Conservation (phyloP, 1,284 basidiomycete species). For the Cryptococcus sp. region DNA sequence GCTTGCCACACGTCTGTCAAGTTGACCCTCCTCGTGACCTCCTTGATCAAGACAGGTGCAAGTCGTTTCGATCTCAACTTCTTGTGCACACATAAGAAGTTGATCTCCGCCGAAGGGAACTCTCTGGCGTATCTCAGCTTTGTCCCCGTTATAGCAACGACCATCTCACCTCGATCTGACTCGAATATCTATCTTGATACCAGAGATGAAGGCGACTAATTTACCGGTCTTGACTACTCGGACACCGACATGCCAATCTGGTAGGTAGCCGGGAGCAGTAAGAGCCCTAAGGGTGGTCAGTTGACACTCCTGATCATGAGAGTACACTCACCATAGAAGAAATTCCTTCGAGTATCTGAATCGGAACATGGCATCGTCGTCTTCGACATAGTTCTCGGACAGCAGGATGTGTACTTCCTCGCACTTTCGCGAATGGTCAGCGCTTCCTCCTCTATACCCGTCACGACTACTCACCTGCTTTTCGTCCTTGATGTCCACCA, state of each 20-base stretch:
- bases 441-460: no score
- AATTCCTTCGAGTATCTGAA: constrained; percentile 97
- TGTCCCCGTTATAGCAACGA: constrained; percentile 1
- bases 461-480: constrained; percentile 55
- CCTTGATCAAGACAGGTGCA: constrained; percentile 95
- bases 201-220: constrained; percentile 98
- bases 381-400: constrained; percentile 93
- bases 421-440: constrained; percentile 52
- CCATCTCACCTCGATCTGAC: constrained; percentile 68
- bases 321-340: constrained; percentile 68
- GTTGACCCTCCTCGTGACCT: constrained; percentile 91
- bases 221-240: constrained; percentile 84
- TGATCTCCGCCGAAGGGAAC: constrained; percentile 81
- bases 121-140: constrained; percentile 50
- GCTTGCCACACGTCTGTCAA: constrained; percentile 91
- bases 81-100: constrained; percentile 98
- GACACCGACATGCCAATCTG: constrained; percentile 95
- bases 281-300: constrained; percentile 65
- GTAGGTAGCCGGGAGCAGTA: constrained; percentile 85
- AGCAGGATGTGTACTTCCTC: constrained; percentile 91
- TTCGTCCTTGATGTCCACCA: constrained; percentile 72
- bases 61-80: constrained; percentile 93
- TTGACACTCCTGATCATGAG: no score
- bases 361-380: constrained; percentile 89
- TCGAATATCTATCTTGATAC: constrained; percentile 76